Evolutionary conservation across 192 early-diverging fungal species (phyloP), one percentile per base, ranked within the genome.

Genomic region (Chytriomyces sp.): DNA sequence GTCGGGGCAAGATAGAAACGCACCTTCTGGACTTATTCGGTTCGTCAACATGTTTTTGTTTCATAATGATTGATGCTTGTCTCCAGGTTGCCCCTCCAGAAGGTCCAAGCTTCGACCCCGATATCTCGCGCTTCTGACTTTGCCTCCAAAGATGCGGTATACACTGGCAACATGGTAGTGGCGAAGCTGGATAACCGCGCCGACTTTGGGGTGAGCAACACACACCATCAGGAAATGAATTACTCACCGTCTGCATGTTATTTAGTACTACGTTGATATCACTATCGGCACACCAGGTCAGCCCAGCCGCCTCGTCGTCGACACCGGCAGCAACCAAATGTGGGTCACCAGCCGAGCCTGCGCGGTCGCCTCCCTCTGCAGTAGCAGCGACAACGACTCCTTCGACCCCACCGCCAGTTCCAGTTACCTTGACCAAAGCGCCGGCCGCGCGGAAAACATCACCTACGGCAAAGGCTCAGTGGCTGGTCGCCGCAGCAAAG

Each of bases 381-480:
- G n/a, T n/a, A 33, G 6, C 17, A 64, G 34, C 62, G 14, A 33
- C n/a, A 39, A 64, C 40, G 44, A 19, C 12, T 10, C 36, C 37
- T 64, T 41, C 62, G 30, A 44, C 22, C 22, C 62, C 17, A 14
- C n/a, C 10, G 25, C n/a, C 1, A 33, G 28, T 2, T 41, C 62
- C 39, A 64, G 19, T 25, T 64, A 25, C 62, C 31, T 25, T 14
- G 59, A 61, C 34, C 26, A 28, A n/a, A 14, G 19, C 19, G 25
- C 10, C 22, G 34, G 32, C 31, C 6, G 26, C 14, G 12, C 30
- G 14, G 12, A 38, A 31, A 64, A 64, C 28, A 64, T 64, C 62
- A 64, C 62, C 14, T 64, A 64, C 34, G 62, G 62, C 14, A 64
- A 64, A 44, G 62, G 62, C 7, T 64, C 34, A 17, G 62, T 64